phyloP scores from a whole-genome alignment of 495 filamentous ascomycete species.

The Diplogelasinospora grovesii region DNA sequence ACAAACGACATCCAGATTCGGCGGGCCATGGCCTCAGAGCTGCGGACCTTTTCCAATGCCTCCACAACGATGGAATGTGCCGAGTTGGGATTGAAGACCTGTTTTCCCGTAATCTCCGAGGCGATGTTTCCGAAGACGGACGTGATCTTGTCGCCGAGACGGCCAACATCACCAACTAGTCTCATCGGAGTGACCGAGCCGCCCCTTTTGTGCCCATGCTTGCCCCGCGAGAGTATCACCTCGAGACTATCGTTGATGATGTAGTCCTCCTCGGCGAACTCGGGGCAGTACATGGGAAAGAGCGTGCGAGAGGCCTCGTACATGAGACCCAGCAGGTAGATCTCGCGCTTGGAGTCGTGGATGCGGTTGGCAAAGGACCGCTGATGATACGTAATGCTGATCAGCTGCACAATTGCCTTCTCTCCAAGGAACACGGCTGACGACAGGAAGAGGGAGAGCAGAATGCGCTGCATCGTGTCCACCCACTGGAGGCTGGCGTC shows the following conservation, averaged over 20 bases:
- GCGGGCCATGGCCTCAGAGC: conserved; percentile 80
- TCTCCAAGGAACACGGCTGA: conserved; percentile 71
- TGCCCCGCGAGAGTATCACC: conserved; percentile 38
- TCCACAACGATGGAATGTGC: conserved; percentile 84
- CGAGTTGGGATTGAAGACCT: conserved; percentile 84
- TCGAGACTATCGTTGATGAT: conserved; percentile 77
- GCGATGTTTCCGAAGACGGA: conserved; percentile 91
- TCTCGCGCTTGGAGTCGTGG: conserved; percentile 77
- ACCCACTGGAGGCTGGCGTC: conserved; percentile 33
- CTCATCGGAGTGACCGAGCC: conserved; percentile 68
- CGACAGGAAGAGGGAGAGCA: conserved; percentile 71
- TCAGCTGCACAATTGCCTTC: conserved; percentile 81
- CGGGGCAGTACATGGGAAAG: conserved; percentile 85
- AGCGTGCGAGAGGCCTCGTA: conserved; percentile 83
- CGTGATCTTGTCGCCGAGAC: conserved; percentile 84
- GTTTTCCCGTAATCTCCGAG: conserved; percentile 87
- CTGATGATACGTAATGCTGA: conserved; percentile 90
- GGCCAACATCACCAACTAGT: conserved; percentile 69
- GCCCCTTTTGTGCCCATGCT: conserved; percentile 39
- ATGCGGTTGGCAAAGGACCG: conserved; percentile 86
- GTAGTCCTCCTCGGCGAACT: conserved; percentile 87
- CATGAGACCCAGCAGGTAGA: conserved; percentile 70
- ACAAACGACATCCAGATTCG: conserved; percentile 99
- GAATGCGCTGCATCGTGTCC: conserved; percentile 56
- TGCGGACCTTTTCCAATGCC: conserved; percentile 73